Evolutionary conservation across 768 basidiomycete species (phyloP).

Genomic region (Xanthoconium stramineum): DNA sequence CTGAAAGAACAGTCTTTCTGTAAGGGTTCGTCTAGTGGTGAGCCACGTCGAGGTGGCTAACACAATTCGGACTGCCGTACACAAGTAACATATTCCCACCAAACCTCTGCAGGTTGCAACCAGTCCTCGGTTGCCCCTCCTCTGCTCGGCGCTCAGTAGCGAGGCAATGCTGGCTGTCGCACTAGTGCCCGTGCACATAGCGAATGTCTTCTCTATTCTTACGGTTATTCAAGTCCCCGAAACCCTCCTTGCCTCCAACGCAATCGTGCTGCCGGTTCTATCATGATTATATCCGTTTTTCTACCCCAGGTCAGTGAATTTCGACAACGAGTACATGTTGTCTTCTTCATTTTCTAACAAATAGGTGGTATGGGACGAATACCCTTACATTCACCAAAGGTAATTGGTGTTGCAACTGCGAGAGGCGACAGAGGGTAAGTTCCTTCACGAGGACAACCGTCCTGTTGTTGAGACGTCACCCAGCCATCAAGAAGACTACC

Average conservation of each 20-base stretch:
- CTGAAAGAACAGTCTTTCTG: background rate
- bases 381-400: constrained; percentile 70
- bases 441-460: background rate
- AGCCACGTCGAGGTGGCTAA: background rate
- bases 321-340: background rate
- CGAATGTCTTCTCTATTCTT: constrained; percentile 29
- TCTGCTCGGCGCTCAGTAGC: constrained; percentile 5
- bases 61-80: too few relatives aligned
- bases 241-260: constrained; percentile 10
- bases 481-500: constrained; percentile 90
- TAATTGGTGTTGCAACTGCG: constrained; percentile 73
- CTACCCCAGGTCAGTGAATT: constrained; percentile 41
- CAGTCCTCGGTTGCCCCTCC: constrained; percentile 12
- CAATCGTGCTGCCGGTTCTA: constrained; percentile 36
- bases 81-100: constrained; percentile 16
- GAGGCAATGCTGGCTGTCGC: constrained; percentile 30
- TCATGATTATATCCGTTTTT: constrained; percentile 67
- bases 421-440: constrained; percentile 71
- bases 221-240: constrained; percentile 19
- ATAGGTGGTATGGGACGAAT: constrained; percentile 64
- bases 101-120: background rate
- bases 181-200: constrained; percentile 21
- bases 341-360: constrained; percentile 8
- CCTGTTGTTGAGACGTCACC: constrained; percentile 7
- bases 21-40: background rate